Conservation (phyloP, 1,284 basidiomycete genomes). For the Moesziomyces parantarcticus region DNA sequence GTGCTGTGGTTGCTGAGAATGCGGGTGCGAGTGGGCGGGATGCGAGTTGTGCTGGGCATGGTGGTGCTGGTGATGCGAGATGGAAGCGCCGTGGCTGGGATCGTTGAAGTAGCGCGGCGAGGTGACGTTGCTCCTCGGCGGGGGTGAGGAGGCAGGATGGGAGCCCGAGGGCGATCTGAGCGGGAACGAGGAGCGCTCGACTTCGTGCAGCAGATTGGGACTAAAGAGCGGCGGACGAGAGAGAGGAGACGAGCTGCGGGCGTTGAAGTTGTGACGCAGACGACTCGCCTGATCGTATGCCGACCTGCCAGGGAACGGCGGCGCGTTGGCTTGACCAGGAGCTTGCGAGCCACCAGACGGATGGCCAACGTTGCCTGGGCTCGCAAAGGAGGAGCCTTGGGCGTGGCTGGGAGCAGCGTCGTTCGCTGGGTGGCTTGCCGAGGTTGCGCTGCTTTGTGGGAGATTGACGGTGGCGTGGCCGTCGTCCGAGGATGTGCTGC, state of each 20-base stretch:
- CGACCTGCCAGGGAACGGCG: slow-evolving; percentile 4
- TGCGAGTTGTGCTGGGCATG: slow-evolving; percentile 14
- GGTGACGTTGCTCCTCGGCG: slow-evolving; percentile 37
- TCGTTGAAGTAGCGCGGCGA: slow-evolving; percentile 43
- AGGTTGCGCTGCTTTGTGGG: slow-evolving; percentile 10
- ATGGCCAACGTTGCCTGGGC: too few species aligned
- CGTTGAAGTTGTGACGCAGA: slow-evolving; percentile 40
- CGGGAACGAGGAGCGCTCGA: slow-evolving; percentile 21
- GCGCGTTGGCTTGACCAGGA: too few species aligned
- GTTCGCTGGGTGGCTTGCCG: slow-evolving; percentile 5
- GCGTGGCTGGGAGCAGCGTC: background rate
- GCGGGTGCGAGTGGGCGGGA: slow-evolving; percentile 7
- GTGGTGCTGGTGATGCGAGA: slow-evolving; percentile 18
- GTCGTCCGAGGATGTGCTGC: slow-evolving; percentile 25
- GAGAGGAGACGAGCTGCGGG: slow-evolving; percentile 41
- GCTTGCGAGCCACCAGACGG: too few species aligned
- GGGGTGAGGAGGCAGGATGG: slow-evolving; percentile 36
- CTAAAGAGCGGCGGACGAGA: slow-evolving; percentile 44
- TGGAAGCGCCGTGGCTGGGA: slow-evolving; percentile 8
- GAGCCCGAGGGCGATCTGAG: slow-evolving; percentile 32
- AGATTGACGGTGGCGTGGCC: slow-evolving; percentile 37
- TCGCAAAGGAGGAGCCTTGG: background rate
- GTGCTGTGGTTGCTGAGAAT: slow-evolving; percentile 11
- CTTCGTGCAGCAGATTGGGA: slow-evolving; percentile 33
- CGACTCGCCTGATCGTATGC: slow-evolving; percentile 32